Percentiles rank a stretch among this genome's conserved stretches.
Conservation (phyloP, 352 stramenopile genomes). For the Pythium sukuiense region DNA sequence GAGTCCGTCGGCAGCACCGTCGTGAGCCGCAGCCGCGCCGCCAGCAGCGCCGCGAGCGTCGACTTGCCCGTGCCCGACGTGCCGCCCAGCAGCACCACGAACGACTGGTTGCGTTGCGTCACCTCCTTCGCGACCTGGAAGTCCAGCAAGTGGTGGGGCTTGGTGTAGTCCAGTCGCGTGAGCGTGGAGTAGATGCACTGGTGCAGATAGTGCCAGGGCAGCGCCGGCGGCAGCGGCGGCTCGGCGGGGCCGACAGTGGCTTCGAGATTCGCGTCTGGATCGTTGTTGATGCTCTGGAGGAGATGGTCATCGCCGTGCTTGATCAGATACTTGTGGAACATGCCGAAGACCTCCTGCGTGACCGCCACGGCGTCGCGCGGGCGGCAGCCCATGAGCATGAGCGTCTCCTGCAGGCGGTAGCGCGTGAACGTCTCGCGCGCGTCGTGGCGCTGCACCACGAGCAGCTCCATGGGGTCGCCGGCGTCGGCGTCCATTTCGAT, state of each 20-base stretch:
- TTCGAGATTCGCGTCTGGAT: background rate
- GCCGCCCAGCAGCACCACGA: conserved; percentile 83
- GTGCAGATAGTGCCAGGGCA: conserved; percentile 78
- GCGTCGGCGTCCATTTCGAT: conserved; percentile 53
- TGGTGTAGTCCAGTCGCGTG: conserved; percentile 79
- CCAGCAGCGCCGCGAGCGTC: conserved; percentile 78
- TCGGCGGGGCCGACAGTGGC: background rate
- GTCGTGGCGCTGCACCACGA: conserved; percentile 56
- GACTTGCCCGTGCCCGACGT: conserved; percentile 87
- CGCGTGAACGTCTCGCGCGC: conserved; percentile 70
- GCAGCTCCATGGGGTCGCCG: conserved; percentile 80
- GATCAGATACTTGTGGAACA: conserved; percentile 59
- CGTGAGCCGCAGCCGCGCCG: conserved; percentile 72
- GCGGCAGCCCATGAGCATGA: conserved; percentile 87
- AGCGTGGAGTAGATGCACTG: conserved; percentile 83
- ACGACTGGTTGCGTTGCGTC: conserved; percentile 83
- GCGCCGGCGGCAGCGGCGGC: conserved; percentile 22
- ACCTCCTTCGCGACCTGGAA: conserved; percentile 87
- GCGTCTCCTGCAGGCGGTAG: conserved; percentile 83
- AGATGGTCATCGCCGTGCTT: conserved; percentile 19
- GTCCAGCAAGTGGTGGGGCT: conserved; percentile 82
- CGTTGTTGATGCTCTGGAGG: background rate
- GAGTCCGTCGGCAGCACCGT: conserved; percentile 86
- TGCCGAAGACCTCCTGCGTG: conserved; percentile 62
- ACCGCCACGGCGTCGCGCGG: conserved; percentile 72